Base-by-base conservation (phyloP, 2,329 filamentous ascomycete genomes). In the Coniochaeta sp. region DNA sequence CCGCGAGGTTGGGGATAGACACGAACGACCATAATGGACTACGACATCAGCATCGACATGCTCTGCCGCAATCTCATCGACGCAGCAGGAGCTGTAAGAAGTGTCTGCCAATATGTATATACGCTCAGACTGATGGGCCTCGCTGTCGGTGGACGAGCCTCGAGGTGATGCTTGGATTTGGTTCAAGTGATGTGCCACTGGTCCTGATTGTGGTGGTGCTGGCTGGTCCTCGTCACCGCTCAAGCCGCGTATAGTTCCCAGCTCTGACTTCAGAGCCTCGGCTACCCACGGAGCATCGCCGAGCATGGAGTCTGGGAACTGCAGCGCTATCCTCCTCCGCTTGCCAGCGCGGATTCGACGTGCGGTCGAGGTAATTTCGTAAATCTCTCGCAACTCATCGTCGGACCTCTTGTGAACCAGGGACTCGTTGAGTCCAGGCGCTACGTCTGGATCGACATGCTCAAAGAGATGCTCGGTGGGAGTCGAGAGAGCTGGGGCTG, bases 51-150 rank as follows among this genome's bases (percentile, higher is more conserved):
- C 93, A 68, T 91, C 83, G 17, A 91, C 89, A 72, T 99, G 95
- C 72, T 99, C 93, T 2, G 95, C 95, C 0, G 95, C 95, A 44
- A 98, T 88, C 76, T 99, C 95, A 69, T 99, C 95, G 19, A 98
- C 93, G 69, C 95, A 99, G 76, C 95, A 99, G 0, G 93, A 89
- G 62, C 95, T 96, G 74, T 98, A 99, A 1, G 93, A 97, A 2
- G 95, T 98, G 73, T 99, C 95, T 34, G 89, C 95, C 19, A 99
- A 79, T 62, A 99, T 93, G 67, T 90, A 96, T 58, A 98, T 79
- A 63, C 80, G 71, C 33, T 70, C 69, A 9, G 57, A 24, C 14
- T 58, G 38, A 57, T 59, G 34, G 12, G 7, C 17, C 54, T 36
- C 54, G 54, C n/a, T 4, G 19, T 12, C 3, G 43, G 19, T 14